Evolutionary conservation across 176 grass and related monocot genomes (phyloP), one percentile per base, ranked within the genome.

Genomic region (Poa annua): DNA sequence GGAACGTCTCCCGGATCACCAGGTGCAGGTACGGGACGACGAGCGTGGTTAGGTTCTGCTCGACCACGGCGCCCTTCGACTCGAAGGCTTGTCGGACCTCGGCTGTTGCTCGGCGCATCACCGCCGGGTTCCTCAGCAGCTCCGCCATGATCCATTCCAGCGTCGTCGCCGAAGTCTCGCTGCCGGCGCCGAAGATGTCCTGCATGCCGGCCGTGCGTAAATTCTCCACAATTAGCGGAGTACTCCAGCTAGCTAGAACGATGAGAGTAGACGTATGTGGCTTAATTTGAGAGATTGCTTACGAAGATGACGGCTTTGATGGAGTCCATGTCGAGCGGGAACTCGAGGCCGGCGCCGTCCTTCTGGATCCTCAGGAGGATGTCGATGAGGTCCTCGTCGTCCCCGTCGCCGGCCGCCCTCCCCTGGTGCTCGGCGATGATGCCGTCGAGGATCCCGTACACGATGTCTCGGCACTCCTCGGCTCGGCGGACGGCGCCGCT

Each of bases 251-350:
- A 26, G 59, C 9, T 34, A 19, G 63, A 38, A 19, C 8, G 12
- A 16, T 16, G n/a, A 12, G 29, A 47, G 45, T 8, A 24, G 11
- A 22, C 11, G 68, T 6, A 9, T 3, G 3, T 11, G 29, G 29
- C 29, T 29, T 29, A 29, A 8, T 33, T 64, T 64, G 13, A 13
- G 13, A 20, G 33, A 11, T 68, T 32, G 7, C 88, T 88, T 85
- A 93, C 91, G 74, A 93, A 85, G n/a, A 93, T 82, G 80, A 93
- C 77, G 52, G 65, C 64, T 78, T 90, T 90, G 47, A 94, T 86
- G 36, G 36, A n/a, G 8, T 78, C 76, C 54, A 89, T 81, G 63
- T 78, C 83, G 19, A 90, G 83, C 20, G 87, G 63, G 49, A 87
- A 74, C 24, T 72, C 74, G 1, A 91, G 81, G 20, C 77, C 71